phyloP scores from a whole-genome alignment of 345 rosid species.

The Corymbia maculata region DNA sequence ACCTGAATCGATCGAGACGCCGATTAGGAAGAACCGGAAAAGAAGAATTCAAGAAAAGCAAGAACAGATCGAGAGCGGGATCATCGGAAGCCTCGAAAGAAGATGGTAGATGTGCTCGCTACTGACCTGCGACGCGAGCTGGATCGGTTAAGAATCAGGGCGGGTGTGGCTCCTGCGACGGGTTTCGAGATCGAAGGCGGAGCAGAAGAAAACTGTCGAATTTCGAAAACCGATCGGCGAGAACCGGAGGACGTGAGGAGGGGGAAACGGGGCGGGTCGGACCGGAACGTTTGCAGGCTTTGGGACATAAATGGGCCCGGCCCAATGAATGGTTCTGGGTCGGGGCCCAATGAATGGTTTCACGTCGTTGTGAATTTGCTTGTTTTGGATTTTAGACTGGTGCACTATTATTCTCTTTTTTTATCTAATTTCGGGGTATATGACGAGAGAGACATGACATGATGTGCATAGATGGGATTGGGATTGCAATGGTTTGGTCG shows the following conservation, averaged over 20 bases:
- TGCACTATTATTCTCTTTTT: neutral
- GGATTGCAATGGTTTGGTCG: neutral
- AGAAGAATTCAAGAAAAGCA: neutral
- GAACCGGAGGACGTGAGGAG: neutral
- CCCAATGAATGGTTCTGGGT: neutral
- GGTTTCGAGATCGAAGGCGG: neutral
- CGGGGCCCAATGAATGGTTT: neutral
- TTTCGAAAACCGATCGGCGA: neutral
- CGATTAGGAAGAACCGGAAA: neutral
- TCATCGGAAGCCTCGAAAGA: neutral
- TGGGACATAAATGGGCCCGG: neutral
- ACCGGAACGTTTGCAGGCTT: neutral
- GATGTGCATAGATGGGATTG: neutral
- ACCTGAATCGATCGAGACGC: neutral
- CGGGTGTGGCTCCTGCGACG: neutral
- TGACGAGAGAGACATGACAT: neutral
- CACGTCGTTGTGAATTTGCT: neutral
- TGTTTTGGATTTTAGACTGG: neutral
- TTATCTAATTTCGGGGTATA: neutral
- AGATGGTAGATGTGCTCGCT: neutral
- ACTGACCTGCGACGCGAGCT: neutral
- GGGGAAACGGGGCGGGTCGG: neutral
- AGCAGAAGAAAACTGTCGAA: neutral
- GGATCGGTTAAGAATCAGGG: neutral
- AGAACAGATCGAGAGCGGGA: neutral